phyloP scores from a whole-genome alignment of 257 asterid species.

The Coffea canephora region DNA sequence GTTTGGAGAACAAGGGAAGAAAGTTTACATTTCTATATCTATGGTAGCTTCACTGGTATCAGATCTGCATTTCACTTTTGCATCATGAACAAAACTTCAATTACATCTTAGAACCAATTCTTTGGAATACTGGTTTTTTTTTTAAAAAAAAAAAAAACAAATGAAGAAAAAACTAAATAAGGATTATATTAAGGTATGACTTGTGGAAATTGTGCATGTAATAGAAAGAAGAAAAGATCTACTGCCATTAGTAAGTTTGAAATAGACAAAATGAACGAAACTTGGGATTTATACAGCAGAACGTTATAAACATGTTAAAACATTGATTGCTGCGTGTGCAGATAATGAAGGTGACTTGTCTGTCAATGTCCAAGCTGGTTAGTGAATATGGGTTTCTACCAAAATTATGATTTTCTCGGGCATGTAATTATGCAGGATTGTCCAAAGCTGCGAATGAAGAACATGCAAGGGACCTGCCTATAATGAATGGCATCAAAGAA shows the following conservation, averaged over 20 bases:
- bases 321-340: not conserved
- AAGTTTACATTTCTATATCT: not conserved
- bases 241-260: not conserved
- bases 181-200: not conserved
- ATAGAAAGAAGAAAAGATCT: not conserved
- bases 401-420: not conserved
- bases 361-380: not conserved
- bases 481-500: constrained; percentile 97
- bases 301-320: not conserved
- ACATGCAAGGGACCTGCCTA: constrained; percentile 80
- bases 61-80: not conserved
- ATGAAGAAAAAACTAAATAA: not conserved
- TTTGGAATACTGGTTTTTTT: not conserved
- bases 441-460: constrained; percentile 90
- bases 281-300: not conserved
- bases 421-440: constrained; percentile 52
- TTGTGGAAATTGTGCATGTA: not conserved
- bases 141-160: not conserved
- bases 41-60: not conserved
- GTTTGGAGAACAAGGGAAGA: not conserved
- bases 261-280: no score
- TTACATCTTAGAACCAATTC: not conserved
- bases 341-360: not conserved
- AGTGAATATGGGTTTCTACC: not conserved
- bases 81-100: not conserved